Base-by-base conservation (phyloP, 1,284 basidiomycete genomes). In the Heliocybe sulcata region DNA sequence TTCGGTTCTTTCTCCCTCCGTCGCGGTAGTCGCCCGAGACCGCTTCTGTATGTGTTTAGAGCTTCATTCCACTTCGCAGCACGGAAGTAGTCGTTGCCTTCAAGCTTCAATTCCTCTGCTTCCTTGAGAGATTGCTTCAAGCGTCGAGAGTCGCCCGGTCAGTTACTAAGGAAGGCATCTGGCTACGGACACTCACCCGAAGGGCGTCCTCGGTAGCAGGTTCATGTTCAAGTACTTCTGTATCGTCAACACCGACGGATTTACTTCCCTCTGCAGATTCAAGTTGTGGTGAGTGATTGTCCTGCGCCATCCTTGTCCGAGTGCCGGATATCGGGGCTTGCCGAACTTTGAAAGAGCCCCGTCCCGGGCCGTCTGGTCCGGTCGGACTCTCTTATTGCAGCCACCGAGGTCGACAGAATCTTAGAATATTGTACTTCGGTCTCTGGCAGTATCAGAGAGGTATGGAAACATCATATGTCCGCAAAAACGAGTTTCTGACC, bases 31-130 rank as follows among this genome's bases (percentile, higher is more conserved):
- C 71, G 73, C 45, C 74, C 74, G 10, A 90, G 71, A 1, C 75
- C 89, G 42, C 78, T 72, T 55, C 73, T 76, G 65, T 91, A 91
- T 3, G 77, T 67, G 20, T 72, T 77, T 4, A 90, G 67, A 1
- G 89, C 88, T 62, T 86, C 81, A 25, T 74, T 71, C 87, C 86
- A 90, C 58, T 73, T 69, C 52, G 73, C 67, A 33, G 70, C 65
- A 42, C 74, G 72, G 63, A 83, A 85, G 54, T 73, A 67, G 3
- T 72, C 74, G 52, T 82, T 84, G 9, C 82, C 82, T 63, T 82
- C 78, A 14, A 72, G 68, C 67, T 89, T 90, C 52, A 85, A 67
- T 56, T 79, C 77, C 33, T 80, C 79, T 29, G 83, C 83, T 53
- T 73, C 72, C 45, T 65, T 67, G 31, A 88, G 68, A 57, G 61